Base-by-base conservation (phyloP, 1,284 basidiomycete species). In the Tilletia horrida region DNA sequence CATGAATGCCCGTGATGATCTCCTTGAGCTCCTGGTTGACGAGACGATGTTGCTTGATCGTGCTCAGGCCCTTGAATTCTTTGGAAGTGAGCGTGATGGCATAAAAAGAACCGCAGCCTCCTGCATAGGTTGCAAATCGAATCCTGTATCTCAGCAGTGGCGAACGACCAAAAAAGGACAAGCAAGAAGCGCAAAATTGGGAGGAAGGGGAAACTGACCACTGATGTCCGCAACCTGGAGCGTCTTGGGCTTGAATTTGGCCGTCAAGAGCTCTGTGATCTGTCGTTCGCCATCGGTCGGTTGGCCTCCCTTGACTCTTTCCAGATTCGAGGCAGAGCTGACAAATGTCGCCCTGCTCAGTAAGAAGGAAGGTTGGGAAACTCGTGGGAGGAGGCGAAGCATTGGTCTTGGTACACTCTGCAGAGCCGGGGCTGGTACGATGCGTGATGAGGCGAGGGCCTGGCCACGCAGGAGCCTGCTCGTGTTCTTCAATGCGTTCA, bases 91-190 rank as follows among this genome's bases (percentile, higher is more conserved):
- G 90, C 45, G 88, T 86, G 73, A 99, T 96, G 47, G 93, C 91
- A 80, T 96, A 99, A 84, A 98, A 99, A 2, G 90, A 87, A 13
- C 95, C 96, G 80, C 95, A 98, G 35, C 95, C 95, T 66, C 94
- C 78, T 79, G 59, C 27, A 57, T 23, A n/a, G 25, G 13, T 29
- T 14, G 29, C 18, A 29, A 35, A 62, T 27, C 11, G 47, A 18
- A 52, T n/a, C n/a, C n/a, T n/a, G n/a, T n/a, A 27, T 52, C 3
- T 25, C 23, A 52, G 50, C 50, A 4, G 21, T 52, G 2, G 85
- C 88, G 76, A 40, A 31, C n/a, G n/a, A 23, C 66, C n/a, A n/a
- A n/a, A n/a, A n/a, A n/a, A n/a, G n/a, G n/a, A n/a, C n/a, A n/a
- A n/a, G n/a, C n/a, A n/a, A n/a, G 21, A 42, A 55, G 29, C 18